Evolutionary conservation across 2,329 filamentous ascomycete genomes (phyloP).

Genomic region (Fusarium redolens): DNA sequence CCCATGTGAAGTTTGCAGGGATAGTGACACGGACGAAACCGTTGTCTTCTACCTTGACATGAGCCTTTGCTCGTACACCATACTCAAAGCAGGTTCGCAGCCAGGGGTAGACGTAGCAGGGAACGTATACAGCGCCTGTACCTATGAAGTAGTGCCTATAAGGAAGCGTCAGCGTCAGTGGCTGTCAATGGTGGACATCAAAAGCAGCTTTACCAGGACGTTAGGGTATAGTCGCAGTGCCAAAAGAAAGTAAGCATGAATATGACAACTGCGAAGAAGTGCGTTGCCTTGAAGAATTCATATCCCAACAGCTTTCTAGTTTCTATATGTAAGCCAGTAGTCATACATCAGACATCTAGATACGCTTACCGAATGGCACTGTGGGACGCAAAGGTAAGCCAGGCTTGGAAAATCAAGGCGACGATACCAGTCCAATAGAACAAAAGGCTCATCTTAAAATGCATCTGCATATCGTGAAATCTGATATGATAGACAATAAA

Average conservation of each 20-base stretch:
- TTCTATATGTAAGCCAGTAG: rapidly evolving
- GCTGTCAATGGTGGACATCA: rapidly evolving
- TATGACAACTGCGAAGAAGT: not conserved
- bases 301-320: not conserved
- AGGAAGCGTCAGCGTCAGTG: rapidly evolving
- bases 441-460: not conserved
- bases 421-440: constrained; percentile 1
- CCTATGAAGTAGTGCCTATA: not conserved
- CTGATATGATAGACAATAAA: not conserved
- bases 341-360: rapidly evolving
- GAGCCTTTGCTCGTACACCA: not conserved
- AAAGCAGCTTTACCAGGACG: not conserved
- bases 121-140: not conserved
- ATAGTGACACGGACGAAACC: not conserved
- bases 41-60: not conserved
- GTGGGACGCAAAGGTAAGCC: not conserved
- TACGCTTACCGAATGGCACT: not conserved
- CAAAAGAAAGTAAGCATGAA: not conserved
- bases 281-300: not conserved
- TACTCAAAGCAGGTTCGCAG: not conserved
- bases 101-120: not conserved
- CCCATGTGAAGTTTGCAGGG: not conserved
- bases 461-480: not conserved
- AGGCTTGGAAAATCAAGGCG: not conserved
- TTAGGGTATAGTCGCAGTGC: not conserved